Evolutionary conservation across 495 filamentous ascomycete genomes (phyloP), one percentile per base, ranked within the genome.

Genomic region (Xylaria nigripes): DNA sequence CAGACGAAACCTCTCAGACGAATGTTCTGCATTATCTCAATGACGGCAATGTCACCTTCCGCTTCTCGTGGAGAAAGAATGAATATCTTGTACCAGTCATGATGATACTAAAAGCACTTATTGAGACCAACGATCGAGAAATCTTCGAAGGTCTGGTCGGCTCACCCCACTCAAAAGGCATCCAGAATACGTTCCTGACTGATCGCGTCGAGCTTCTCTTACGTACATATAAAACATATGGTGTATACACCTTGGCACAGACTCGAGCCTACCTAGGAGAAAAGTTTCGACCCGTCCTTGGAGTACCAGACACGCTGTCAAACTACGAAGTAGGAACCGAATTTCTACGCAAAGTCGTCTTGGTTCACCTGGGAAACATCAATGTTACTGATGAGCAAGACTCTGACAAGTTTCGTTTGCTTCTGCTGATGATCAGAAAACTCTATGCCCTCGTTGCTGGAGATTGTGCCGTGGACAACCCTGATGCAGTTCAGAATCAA

Each of bases 51-150:
- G 82, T 96, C 55, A 96, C 87, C 2, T 95, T 98, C 74, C 81
- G 93, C 36, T 97, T 98, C 70, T 96, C 92, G 1, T 98, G 93
- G 93, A 79, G 92, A 57, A 98, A 98, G 76, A 89, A 89, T 58
- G 93, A 97, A 71, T 98, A 86, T 65, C 78, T 96, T 21, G 79
- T 98, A 13, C 93, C 93, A 16, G 87, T 89, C 55, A 84, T 96
- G 80, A 96, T 98, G 93, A 81, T 96, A 13, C 70, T 98, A 56
- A 97, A 96, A 73, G 93, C 93, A 2, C 78, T 98, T 42, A 80
- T 90, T 18, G 91, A 98, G 69, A 97, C 93, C 12, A 97, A 95
- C 61, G 93, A 98, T 60, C 82, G 89, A 48, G 90, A 95, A 64
- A 93, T 98, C 45, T 98, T 91, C 59, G 92, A 98, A 68, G 85